These are phyloP conservation scores for Trichoderma arundinaceum DNA, from an alignment of 2,329 filamentous ascomycete genomes.

Conservation along the genomic window DNA sequence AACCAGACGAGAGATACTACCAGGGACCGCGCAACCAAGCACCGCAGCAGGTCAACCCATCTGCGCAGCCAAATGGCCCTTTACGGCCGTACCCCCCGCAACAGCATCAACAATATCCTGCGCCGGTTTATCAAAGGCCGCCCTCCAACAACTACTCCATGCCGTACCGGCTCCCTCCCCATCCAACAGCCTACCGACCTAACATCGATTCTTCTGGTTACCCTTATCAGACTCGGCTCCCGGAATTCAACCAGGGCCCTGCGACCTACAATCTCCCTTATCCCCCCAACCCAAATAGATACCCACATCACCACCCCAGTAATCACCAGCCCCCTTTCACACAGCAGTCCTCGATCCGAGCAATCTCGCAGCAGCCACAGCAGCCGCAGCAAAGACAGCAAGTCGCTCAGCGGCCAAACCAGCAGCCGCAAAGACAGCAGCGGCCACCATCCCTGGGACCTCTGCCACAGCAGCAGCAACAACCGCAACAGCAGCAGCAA, in stretches of 20 bases:
- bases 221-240: constrained; percentile 31
- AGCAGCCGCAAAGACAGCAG: constrained; percentile 26
- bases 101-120: constrained; percentile 8
- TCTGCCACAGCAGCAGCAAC: constrained; percentile 32
- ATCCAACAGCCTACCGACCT: constrained; percentile 30
- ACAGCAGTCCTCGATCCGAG: constrained; percentile 27
- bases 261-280: constrained; percentile 19
- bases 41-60: not conserved
- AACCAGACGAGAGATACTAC: constrained; percentile 36
- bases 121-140: constrained; percentile 1
- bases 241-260: constrained; percentile 7
- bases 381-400: not conserved
- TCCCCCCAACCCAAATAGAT: constrained; percentile 24
- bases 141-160: constrained; percentile 22
- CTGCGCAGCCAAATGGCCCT: not conserved
- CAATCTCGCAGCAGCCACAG: constrained; percentile 31
- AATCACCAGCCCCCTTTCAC: constrained; percentile 26
- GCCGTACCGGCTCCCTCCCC: constrained; percentile 28
- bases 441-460: not conserved
- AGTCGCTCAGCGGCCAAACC: constrained; percentile 28
- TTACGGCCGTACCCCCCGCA: constrained; percentile 6
- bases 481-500: constrained; percentile 35
- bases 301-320: constrained; percentile 23
- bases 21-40: not conserved
- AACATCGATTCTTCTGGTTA: constrained; percentile 34